Evolutionary conservation across 768 basidiomycete species (phyloP).

Genomic region (Calocybe cyanea): DNA sequence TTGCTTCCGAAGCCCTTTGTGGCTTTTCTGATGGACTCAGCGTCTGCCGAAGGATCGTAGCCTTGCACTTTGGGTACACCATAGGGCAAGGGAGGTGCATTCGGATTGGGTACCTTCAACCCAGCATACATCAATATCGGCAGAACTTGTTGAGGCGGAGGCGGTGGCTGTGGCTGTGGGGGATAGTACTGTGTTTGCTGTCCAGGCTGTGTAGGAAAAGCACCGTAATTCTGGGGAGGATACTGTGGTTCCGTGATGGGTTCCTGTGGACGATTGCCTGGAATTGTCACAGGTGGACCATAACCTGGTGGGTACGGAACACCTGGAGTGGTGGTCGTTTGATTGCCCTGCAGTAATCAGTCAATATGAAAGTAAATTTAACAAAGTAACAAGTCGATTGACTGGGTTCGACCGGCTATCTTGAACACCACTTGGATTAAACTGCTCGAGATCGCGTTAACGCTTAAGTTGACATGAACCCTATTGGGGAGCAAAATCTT

Average conservation of each 20-base stretch:
- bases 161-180: slow-evolving; percentile 1
- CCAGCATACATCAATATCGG: slow-evolving; percentile 22
- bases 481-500: too few relatives aligned
- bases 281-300: slow-evolving; percentile 13
- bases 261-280: slow-evolving; percentile 11
- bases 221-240: background rate
- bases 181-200: slow-evolving; percentile 9
- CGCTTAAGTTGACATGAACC: too few relatives aligned
- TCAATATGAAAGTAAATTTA: too few relatives aligned
- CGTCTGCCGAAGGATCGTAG: slow-evolving; percentile 29
- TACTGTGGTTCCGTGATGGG: background rate
- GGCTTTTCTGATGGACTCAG: slow-evolving; percentile 26
- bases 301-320: slow-evolving; percentile 1
- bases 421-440: background rate
- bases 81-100: slow-evolving; percentile 18
- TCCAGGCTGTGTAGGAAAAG: slow-evolving; percentile 14
- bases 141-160: background rate
- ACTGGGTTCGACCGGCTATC: background rate
- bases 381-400: too few relatives aligned
- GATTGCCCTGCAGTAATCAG: background rate
- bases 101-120: slow-evolving; percentile 25
- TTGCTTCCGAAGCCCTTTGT: slow-evolving; percentile 25
- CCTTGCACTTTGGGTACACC: slow-evolving; percentile 27
- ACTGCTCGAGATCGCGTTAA: too few relatives aligned
- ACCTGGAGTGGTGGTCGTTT: background rate